Evolutionary conservation across 495 filamentous ascomycete species (phyloP).

Genomic region (Eremomyces bilateralis): DNA sequence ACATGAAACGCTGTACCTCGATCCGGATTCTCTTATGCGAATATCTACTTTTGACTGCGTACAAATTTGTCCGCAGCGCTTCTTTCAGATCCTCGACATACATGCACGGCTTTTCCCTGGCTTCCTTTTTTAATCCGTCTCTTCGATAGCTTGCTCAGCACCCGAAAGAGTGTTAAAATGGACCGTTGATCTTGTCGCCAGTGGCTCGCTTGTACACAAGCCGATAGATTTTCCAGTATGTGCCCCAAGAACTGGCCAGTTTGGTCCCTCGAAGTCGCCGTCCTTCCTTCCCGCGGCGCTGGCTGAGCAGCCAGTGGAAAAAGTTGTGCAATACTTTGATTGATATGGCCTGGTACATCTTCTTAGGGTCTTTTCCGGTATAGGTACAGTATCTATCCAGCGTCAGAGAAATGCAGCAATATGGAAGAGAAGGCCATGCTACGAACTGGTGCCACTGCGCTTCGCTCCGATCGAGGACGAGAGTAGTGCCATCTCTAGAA

Average conservation of each 20-base stretch:
- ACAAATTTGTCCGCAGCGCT: conserved; percentile 8
- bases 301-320: no score
- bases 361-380: neutral
- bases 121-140: neutral
- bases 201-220: no score
- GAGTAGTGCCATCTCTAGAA: neutral
- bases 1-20: conserved; percentile 18
- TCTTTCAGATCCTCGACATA: neutral
- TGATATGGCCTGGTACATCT: no score
- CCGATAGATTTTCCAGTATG: no score
- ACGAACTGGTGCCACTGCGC: neutral
- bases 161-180: neutral
- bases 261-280: neutral
- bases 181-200: neutral
- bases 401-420: neutral
- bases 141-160: neutral
- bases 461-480: neutral
- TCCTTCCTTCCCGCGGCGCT: no score
- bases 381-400: neutral
- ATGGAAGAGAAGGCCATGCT: neutral
- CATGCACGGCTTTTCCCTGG: neutral
- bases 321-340: no score
- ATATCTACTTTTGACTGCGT: conserved; percentile 20
- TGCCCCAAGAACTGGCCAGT: neutral
- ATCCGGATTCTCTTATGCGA: conserved; percentile 15